Percentiles rank a stretch among this genome's conserved stretches.
Evolutionary conservation across 108 stramenopile species (phyloP).

Genomic region (Nannochloropsis salina): DNA sequence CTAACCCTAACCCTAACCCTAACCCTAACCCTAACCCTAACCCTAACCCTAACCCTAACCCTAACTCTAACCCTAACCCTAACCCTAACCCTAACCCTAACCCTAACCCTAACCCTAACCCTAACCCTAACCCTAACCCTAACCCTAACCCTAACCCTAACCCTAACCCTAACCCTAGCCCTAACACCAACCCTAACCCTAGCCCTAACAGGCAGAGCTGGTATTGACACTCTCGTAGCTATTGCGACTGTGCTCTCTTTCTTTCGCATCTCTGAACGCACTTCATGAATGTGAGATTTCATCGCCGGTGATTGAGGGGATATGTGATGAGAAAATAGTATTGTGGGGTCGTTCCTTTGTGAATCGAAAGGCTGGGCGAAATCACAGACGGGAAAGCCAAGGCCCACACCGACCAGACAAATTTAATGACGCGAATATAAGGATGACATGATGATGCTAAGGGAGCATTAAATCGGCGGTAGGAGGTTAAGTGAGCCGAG

Average conservation of each 20-base stretch:
- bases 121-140: conserved; percentile 30
- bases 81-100: conserved; percentile 30
- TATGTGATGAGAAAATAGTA: no score
- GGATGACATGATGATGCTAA: no score
- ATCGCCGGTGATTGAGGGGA: no score
- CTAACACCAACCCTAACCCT: not conserved
- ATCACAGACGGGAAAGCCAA: no score
- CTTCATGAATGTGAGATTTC: no score
- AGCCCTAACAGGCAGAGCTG: not conserved
- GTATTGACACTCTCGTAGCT: not conserved
- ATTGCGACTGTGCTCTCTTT: not conserved
- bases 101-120: conserved; percentile 31
- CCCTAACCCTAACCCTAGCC: not conserved
- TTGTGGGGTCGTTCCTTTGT: no score
- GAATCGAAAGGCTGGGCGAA: no score
- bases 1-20: conserved; percentile 31
- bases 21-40: conserved; percentile 31
- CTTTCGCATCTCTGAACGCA: not conserved
- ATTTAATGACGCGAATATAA: no score
- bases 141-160: conserved; percentile 7
- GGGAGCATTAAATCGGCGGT: no score
- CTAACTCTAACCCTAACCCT: conserved; percentile 18
- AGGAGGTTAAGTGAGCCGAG: no score
- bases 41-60: conserved; percentile 31
- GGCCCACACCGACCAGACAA: no score